Evolutionary conservation across 352 stramenopile genomes (phyloP), one percentile per base, ranked within the genome.

Genomic region (Pythium sp.): DNA sequence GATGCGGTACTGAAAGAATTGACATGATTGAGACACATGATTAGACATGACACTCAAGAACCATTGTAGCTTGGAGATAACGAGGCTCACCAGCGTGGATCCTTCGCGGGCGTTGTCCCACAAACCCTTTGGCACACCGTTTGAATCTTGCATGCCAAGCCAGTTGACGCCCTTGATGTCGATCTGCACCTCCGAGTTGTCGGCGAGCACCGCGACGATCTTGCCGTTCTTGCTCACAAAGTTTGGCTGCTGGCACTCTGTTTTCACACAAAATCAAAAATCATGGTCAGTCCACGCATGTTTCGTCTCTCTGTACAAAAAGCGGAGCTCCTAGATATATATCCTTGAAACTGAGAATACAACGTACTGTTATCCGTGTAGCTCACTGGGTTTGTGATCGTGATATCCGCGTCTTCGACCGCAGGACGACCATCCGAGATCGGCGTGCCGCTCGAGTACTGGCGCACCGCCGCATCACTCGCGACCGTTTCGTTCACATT

Each of bases 91-190:
- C 57, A 95, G 57, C 54, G 87, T 90, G 41, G 86, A 85, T 54
- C 87, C 87, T 38, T 93, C 82, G 55, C 87, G 79, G n/a, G 80
- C 79, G 74, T 84, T 89, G 67, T 95, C 87, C 87, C 87, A 95
- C 2, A 95, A 71, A 3, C 87, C 87, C 64, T 89, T 89, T 38
- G 82, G 81, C 26, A 94, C 80, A 57, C 83, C 82, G 54, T 87
- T 83, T 41, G 58, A 77, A 74, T 87, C 77, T 72, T 95, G 69
- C 84, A 94, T 92, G 55, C 87, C 87, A 43, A 91, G 79, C 87
- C 87, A 95, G 76, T 93, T 95, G 58, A 94, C 74, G 57, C 87
- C 87, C 73, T 95, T 95, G 67, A 95, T 89, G 65, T 91, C 81
- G 22, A 95, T 73, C 69, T 89, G 79, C 43, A 82, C 81, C 36